These are phyloP conservation scores for Agaricus subrufescens DNA, from an alignment of 768 basidiomycete species.

Conservation along the genomic window DNA sequence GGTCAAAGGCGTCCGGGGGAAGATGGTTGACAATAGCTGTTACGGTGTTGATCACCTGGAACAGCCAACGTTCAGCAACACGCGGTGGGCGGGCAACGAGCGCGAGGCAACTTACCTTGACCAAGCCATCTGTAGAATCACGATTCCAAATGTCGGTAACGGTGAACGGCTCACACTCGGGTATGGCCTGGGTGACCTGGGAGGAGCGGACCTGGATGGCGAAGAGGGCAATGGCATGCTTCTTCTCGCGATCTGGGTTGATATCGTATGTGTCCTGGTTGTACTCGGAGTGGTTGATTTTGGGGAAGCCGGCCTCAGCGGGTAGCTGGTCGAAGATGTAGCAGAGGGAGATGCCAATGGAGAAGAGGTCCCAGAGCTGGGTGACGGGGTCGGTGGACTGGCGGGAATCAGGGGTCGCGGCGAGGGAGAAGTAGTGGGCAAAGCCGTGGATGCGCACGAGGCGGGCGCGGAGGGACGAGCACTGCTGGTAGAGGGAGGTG, in stretches of 20 bases:
- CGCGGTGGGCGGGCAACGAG: constrained; percentile 7
- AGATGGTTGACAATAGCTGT: constrained; percentile 78
- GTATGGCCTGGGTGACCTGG: constrained; percentile 53
- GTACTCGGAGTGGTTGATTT: constrained; percentile 61
- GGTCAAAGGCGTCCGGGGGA: constrained; percentile 63
- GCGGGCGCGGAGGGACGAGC: constrained; percentile 69
- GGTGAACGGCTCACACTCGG: constrained; percentile 78
- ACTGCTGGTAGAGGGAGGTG: constrained; percentile 90
- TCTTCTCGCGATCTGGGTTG: constrained; percentile 79
- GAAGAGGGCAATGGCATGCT: constrained; percentile 88
- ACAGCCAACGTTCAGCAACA: constrained; percentile 3
- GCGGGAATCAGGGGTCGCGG: constrained; percentile 53
- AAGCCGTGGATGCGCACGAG: constrained; percentile 79
- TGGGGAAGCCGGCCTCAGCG: constrained; percentile 50
- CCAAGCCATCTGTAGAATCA: constrained; percentile 89
- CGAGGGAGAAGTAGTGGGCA: constrained; percentile 60
- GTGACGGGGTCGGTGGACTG: constrained; percentile 90
- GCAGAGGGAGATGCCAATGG: constrained; percentile 89
- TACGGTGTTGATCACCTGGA: constrained; percentile 85
- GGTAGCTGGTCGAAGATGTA: constrained; percentile 94
- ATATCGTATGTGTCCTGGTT: constrained; percentile 59
- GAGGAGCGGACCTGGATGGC: constrained; percentile 81
- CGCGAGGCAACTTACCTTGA: constrained; percentile 65
- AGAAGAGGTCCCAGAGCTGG: constrained; percentile 92
- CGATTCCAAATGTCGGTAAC: constrained; percentile 89